Evolutionary conservation across 1,139 yeast species (phyloP).

Genomic region (Geotrichum cucujoidarum): DNA sequence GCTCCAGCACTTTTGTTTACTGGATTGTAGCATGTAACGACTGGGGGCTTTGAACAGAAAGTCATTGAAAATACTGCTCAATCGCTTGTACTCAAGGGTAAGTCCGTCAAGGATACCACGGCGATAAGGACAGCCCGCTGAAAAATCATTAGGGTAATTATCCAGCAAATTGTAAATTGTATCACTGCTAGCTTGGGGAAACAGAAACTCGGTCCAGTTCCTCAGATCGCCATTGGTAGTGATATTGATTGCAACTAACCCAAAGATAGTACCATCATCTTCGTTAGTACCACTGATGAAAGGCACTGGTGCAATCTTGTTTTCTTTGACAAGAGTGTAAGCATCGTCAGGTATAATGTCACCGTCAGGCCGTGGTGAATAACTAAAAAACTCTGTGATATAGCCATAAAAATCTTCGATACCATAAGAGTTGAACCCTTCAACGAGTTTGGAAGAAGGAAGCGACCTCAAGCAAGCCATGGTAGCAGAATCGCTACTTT

Average conservation of each 20-base stretch:
- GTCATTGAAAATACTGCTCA: slow-evolving; percentile 23
- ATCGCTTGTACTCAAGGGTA: slow-evolving; percentile 24
- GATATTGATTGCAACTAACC: slow-evolving; percentile 3
- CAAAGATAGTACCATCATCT: slow-evolving; percentile 23
- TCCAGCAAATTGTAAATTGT: neutral
- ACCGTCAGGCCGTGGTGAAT: slow-evolving; percentile 25
- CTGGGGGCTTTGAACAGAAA: slow-evolving; percentile 24
- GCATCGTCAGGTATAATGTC: slow-evolving; percentile 20
- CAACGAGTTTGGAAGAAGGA: slow-evolving; percentile 12
- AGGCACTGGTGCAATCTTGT: slow-evolving; percentile 21
- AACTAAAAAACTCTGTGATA: slow-evolving; percentile 19
- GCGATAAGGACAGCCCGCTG: slow-evolving; percentile 25
- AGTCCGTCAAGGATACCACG: slow-evolving; percentile 20
- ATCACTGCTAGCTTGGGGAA: neutral
- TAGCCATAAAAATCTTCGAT: slow-evolving; percentile 1
- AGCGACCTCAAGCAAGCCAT: slow-evolving; percentile 22
- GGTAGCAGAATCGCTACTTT: slow-evolving; percentile 1
- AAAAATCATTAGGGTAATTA: slow-evolving; percentile 22
- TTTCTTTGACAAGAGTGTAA: slow-evolving; percentile 15
- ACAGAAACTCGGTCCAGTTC: neutral
- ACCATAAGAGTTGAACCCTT: slow-evolving; percentile 20
- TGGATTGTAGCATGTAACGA: slow-evolving; percentile 10
- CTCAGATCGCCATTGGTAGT: neutral
- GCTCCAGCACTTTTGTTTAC: slow-evolving; percentile 7
- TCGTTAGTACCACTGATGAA: slow-evolving; percentile 21